Conservation (phyloP, 1,284 basidiomycete genomes). For the Rhodotorula sp. region DNA sequence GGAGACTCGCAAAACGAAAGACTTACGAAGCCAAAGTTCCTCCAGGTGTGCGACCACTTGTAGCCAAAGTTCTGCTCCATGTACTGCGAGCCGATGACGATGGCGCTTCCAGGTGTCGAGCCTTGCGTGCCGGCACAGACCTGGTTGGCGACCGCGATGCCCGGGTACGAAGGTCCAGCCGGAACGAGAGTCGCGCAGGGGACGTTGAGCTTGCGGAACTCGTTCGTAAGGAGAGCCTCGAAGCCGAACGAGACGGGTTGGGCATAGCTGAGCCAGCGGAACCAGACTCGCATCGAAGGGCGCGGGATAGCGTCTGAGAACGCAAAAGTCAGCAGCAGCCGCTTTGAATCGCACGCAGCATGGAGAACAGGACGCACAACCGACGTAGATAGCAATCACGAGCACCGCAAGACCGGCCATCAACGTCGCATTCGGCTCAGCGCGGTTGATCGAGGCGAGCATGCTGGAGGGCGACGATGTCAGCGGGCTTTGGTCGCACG, state of each 20-base stretch:
- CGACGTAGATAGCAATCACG: slow-evolving; percentile 54
- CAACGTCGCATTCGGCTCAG: slow-evolving; percentile 41
- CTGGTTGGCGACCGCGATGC: slow-evolving; percentile 34
- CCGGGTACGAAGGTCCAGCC: slow-evolving; percentile 47
- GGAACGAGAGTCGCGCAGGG: slow-evolving; percentile 48
- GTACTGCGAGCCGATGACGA: slow-evolving; percentile 54
- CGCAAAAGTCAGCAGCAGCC: background rate
- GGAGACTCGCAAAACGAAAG: slow-evolving; percentile 42
- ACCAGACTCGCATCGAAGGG: slow-evolving; percentile 47
- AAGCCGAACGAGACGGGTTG: slow-evolving; percentile 54
- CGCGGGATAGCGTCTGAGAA: slow-evolving; percentile 50
- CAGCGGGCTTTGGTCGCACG: too few relatives aligned
- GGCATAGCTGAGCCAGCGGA: slow-evolving; percentile 56
- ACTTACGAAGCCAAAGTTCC: slow-evolving; percentile 55
- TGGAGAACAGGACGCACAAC: slow-evolving; percentile 32
- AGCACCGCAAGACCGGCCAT: slow-evolving; percentile 48
- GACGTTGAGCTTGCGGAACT: slow-evolving; percentile 38
- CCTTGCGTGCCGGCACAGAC: slow-evolving; percentile 22
- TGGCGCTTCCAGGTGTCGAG: slow-evolving; percentile 23
- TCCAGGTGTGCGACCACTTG: slow-evolving; percentile 64
- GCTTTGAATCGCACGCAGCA: too few relatives aligned
- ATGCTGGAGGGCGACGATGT: slow-evolving; percentile 33
- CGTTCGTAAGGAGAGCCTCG: slow-evolving; percentile 54
- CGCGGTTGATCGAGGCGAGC: slow-evolving; percentile 51
- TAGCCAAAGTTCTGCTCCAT: slow-evolving; percentile 64